These are phyloP conservation scores for Wallacemonas rigidus DNA, from an alignment of 208 protist species.

Conservation along the genomic window DNA sequence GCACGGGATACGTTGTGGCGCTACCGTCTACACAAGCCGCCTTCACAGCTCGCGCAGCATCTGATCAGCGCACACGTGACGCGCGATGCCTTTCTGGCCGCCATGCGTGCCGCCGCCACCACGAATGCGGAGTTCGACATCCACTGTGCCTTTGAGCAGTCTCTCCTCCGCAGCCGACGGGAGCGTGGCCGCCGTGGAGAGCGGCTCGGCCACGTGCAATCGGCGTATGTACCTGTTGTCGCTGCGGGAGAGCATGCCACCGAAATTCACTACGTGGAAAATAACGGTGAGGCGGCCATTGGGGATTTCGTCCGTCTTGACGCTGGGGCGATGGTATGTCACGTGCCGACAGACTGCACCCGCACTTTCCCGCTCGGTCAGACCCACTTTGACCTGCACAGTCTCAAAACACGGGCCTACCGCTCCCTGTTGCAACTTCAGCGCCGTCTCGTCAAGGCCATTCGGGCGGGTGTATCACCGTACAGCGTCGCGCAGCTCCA, in stretches of 20 bases:
- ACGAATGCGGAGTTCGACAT: slow-evolving; percentile 34
- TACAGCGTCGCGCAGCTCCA: slow-evolving; percentile 31
- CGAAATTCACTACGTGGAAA: slow-evolving; percentile 63
- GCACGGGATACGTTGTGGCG: slow-evolving; percentile 9
- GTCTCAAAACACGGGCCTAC: slow-evolving; percentile 27
- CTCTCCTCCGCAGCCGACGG: slow-evolving; percentile 24
- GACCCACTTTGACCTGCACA: slow-evolving; percentile 7
- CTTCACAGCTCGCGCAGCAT: slow-evolving; percentile 42
- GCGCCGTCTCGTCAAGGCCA: slow-evolving; percentile 31
- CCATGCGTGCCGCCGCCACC: slow-evolving; percentile 26
- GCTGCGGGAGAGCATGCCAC: slow-evolving; percentile 39
- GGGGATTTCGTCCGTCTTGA: slow-evolving; percentile 48
- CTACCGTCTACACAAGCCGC: slow-evolving; percentile 38
- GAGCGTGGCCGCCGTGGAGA: slow-evolving; percentile 11
- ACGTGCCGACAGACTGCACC: slow-evolving; percentile 67
- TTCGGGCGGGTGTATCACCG: slow-evolving; percentile 29
- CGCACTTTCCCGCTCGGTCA: slow-evolving; percentile 51
- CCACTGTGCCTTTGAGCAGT: slow-evolving; percentile 29
- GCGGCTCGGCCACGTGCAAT: slow-evolving; percentile 18
- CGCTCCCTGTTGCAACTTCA: slow-evolving; percentile 43
- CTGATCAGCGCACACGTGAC: slow-evolving; percentile 47
- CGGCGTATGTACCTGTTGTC: slow-evolving; percentile 58
- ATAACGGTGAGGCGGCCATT: slow-evolving; percentile 19
- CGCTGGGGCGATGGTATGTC: slow-evolving; percentile 46
- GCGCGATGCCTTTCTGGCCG: slow-evolving; percentile 34